Evolutionary conservation across 352 stramenopile species (phyloP).

Genomic region (Pythium guiyangense): DNA sequence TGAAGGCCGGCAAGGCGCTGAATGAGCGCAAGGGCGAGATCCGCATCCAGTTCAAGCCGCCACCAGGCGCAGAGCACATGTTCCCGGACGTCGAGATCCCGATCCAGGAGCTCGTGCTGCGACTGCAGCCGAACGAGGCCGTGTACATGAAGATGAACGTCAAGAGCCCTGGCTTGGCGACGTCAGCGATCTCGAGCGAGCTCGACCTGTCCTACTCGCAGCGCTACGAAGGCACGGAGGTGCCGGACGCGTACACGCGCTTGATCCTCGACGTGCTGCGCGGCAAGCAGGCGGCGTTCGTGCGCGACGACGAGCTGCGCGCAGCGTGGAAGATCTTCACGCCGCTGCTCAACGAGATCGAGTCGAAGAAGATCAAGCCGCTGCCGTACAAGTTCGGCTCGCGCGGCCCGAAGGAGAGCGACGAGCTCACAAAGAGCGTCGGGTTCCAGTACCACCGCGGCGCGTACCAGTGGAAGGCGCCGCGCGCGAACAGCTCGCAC

Average conservation of each 20-base stretch:
- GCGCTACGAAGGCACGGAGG: constrained; percentile 80
- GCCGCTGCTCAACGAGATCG: constrained; percentile 95
- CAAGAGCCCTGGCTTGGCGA: constrained; percentile 92
- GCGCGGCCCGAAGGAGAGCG: constrained; percentile 89
- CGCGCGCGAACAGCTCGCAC: constrained; percentile 37
- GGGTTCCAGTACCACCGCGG: constrained; percentile 80
- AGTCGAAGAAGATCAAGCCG: constrained; percentile 89
- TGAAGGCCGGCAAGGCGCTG: constrained; percentile 98
- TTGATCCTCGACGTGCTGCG: constrained; percentile 97
- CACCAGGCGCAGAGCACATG: constrained; percentile 85
- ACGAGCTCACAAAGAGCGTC: constrained; percentile 64
- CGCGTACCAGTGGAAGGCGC: constrained; percentile 65
- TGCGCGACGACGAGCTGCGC: constrained; percentile 95
- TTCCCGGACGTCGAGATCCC: constrained; percentile 88
- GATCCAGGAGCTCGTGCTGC: constrained; percentile 96
- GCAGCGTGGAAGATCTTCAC: constrained; percentile 98
- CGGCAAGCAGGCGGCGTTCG: constrained; percentile 95
- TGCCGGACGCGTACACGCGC: constrained; percentile 97
- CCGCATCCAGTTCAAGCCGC: constrained; percentile 95
- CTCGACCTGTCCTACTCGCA: constrained; percentile 95
- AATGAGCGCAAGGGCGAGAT: constrained; percentile 98
- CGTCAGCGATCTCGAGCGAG: constrained; percentile 91
- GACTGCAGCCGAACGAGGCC: constrained; percentile 94
- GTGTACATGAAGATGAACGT: constrained; percentile 98
- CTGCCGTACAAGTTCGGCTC: constrained; percentile 92